These are phyloP conservation scores for Pascua guehoae DNA, from an alignment of 1,284 basidiomycete species.

Conservation along the genomic window DNA sequence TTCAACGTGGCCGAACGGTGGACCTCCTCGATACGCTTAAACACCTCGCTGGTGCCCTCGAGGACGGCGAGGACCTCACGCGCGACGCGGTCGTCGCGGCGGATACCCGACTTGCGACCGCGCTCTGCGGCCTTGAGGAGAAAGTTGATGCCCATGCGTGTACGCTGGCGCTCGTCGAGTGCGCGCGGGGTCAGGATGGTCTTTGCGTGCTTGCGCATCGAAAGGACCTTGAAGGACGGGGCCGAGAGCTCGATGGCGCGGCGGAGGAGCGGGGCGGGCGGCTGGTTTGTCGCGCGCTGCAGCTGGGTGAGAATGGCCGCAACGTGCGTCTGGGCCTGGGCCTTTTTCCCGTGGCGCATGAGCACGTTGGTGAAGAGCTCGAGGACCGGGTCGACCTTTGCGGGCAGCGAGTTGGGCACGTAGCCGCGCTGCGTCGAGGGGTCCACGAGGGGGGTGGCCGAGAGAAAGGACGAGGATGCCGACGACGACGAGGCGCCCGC, in stretches of 20 bases:
- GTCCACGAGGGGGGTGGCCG: neutral
- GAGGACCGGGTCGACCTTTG: conserved; percentile 70
- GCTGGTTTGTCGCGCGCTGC: conserved; percentile 67
- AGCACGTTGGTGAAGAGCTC: conserved; percentile 65
- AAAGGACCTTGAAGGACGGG: conserved; percentile 60
- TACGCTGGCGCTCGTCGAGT: conserved; percentile 72
- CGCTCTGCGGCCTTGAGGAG: conserved; percentile 61
- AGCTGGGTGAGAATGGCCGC: conserved; percentile 56
- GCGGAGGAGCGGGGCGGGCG: conserved; percentile 72
- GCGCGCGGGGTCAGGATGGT: conserved; percentile 62
- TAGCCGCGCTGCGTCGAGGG: conserved; percentile 29
- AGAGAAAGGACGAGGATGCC: neutral
- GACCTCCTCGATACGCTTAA: conserved; percentile 59
- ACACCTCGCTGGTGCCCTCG: conserved; percentile 58
- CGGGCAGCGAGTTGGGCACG: conserved; percentile 55
- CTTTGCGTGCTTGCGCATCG: conserved; percentile 60
- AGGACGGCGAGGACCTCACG: conserved; percentile 67
- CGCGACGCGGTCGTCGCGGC: conserved; percentile 65
- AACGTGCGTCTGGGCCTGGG: conserved; percentile 60
- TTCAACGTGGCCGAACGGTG: conserved; percentile 74
- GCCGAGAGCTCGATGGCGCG: conserved; percentile 63
- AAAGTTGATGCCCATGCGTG: conserved; percentile 62
- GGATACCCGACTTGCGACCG: conserved; percentile 53
- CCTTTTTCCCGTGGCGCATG: conserved; percentile 65
- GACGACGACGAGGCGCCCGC: neutral